Evolutionary conservation across 1,284 basidiomycete genomes (phyloP).

Genomic region (Heterobasidion parviporum): DNA sequence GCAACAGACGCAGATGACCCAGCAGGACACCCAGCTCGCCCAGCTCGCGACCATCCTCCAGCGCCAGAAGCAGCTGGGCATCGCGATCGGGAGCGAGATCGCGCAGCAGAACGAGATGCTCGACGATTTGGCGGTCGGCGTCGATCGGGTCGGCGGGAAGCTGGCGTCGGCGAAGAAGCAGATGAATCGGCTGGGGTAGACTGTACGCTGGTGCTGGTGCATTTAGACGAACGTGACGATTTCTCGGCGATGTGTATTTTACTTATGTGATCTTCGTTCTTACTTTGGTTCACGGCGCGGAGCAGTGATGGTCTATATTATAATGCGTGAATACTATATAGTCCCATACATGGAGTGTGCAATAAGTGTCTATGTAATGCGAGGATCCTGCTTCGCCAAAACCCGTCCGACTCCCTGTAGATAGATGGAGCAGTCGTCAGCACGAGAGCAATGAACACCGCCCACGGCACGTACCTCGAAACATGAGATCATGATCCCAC

Average conservation of each 20-base stretch:
- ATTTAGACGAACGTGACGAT: neutral
- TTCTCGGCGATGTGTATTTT: neutral
- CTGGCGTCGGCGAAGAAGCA: constrained; percentile 75
- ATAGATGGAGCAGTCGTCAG: neutral
- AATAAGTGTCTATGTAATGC: too few species aligned
- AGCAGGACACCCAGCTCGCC: constrained; percentile 79
- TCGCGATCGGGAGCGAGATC: constrained; percentile 84
- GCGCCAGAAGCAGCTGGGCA: constrained; percentile 80
- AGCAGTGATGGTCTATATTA: constrained; percentile 13
- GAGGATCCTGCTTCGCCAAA: constrained; percentile 26
- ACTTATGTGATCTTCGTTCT: constrained; percentile 3
- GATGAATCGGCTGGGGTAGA: constrained; percentile 62
- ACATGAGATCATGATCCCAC: constrained; percentile 95
- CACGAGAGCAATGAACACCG: neutral
- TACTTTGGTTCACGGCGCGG: constrained; percentile 1
- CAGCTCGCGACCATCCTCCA: constrained; percentile 78
- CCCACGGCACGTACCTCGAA: constrained; percentile 65
- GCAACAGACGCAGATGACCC: constrained; percentile 73
- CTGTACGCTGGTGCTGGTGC: too few species aligned
- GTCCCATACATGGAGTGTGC: too few species aligned
- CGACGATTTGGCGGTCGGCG: constrained; percentile 68
- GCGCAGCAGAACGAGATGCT: constrained; percentile 81
- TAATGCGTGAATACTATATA: constrained; percentile 8
- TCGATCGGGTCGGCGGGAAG: constrained; percentile 70
- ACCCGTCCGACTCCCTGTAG: constrained; percentile 48